These are phyloP conservation scores for Alectoria sarmentosa DNA, from an alignment of 495 filamentous ascomycete species.

Conservation along the genomic window DNA sequence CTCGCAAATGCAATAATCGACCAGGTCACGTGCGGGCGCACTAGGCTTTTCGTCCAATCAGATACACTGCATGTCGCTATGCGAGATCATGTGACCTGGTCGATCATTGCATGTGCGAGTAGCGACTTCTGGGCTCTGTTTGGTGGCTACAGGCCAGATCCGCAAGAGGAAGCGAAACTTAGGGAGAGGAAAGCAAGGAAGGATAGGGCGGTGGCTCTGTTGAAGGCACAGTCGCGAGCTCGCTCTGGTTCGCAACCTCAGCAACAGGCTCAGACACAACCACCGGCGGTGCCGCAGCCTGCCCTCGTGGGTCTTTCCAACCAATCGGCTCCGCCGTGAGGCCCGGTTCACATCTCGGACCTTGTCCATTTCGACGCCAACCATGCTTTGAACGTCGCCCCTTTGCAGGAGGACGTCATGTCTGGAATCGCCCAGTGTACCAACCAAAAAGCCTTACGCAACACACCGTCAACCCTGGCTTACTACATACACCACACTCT, in stretches of 20 bases:
- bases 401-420: neutral
- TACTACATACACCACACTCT: neutral
- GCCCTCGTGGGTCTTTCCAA: neutral
- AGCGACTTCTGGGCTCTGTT: conserved; percentile 10
- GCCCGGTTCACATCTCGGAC: neutral
- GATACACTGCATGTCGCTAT: too few relatives aligned
- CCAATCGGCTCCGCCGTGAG: neutral
- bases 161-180: conserved; percentile 1
- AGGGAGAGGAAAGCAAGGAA: neutral
- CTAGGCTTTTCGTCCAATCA: too few relatives aligned
- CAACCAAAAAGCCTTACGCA: neutral
- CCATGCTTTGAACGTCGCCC: neutral
- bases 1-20: too few relatives aligned
- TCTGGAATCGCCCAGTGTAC: neutral
- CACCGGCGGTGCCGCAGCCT: neutral
- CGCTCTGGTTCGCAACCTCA: neutral
- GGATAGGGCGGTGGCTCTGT: neutral
- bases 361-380: neutral
- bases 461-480: neutral
- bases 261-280: conserved; percentile 2
- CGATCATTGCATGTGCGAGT: too few relatives aligned
- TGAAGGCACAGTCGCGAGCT: neutral
- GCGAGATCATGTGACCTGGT: too few relatives aligned
- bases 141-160: conserved; percentile 2
- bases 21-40: too few relatives aligned